phyloP scores from a whole-genome alignment of 148 eudicot species.

The Silene uniflora region DNA sequence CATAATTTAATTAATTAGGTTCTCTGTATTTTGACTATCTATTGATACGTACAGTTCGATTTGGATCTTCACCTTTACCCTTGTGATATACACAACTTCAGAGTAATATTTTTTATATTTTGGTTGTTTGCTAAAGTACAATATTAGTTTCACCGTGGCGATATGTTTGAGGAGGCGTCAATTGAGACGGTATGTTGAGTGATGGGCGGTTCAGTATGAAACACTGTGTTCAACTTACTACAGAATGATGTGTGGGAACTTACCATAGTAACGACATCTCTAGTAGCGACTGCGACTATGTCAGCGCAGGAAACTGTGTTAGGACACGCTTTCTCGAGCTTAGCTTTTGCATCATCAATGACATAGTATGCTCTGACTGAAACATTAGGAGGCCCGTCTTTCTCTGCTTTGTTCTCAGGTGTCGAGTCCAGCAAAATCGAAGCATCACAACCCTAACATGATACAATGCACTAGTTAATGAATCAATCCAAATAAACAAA shows the following conservation, averaged over 20 bases:
- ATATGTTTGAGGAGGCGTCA: no score
- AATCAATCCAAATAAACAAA: neutral
- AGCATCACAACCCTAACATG: slow-evolving; percentile 66
- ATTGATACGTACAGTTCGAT: no score
- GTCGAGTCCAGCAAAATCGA: slow-evolving; percentile 60
- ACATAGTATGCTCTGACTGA: slow-evolving; percentile 63
- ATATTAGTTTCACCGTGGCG: no score
- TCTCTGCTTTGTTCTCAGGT: slow-evolving; percentile 61
- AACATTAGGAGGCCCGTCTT: slow-evolving; percentile 71
- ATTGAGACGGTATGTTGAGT: no score
- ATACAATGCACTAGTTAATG: neutral
- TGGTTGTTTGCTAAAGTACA: no score
- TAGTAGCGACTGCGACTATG: slow-evolving; percentile 52
- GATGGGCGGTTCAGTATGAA: no score
- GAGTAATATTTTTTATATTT: no score
- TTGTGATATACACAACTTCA: no score
- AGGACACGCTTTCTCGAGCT: slow-evolving; percentile 63
- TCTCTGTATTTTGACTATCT: no score
- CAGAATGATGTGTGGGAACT: neutral
- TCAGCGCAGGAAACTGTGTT: slow-evolving; percentile 69
- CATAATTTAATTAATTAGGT: no score
- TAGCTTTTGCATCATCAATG: slow-evolving; percentile 56
- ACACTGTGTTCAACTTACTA: no score
- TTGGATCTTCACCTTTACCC: no score
- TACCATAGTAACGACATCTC: slow-evolving; percentile 68